These are phyloP conservation scores for Endogone sp. DNA, from an alignment of 192 early-diverging fungal genomes.

Conservation along the genomic window DNA sequence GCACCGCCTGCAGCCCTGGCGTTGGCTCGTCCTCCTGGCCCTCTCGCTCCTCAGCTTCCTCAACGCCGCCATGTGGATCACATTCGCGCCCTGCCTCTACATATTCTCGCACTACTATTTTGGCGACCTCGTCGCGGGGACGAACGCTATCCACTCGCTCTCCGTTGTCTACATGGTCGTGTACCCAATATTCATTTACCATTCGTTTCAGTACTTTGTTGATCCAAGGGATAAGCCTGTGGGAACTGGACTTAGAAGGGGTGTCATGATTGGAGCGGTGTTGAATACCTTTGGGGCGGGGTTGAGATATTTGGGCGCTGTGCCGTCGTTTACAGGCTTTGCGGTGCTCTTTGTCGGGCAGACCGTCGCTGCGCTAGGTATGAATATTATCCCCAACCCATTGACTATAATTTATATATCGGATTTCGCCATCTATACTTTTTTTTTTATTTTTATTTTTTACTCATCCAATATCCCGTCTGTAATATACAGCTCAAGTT, in stretches of 20 bases:
- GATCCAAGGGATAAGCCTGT: conserved; percentile 5
- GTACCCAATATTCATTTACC: conserved; percentile 32
- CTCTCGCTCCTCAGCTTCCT: conserved; percentile 36
- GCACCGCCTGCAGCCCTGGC: background rate
- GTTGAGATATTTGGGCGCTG: conserved; percentile 31
- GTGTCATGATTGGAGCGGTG: conserved; percentile 32
- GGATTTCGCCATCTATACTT: too few relatives aligned
- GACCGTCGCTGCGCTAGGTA: conserved; percentile 30
- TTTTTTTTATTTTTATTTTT: too few relatives aligned
- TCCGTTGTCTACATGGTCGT: conserved; percentile 34
- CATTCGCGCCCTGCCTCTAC: conserved; percentile 41
- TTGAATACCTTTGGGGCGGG: conserved; percentile 26
- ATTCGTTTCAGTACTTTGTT: conserved; percentile 32
- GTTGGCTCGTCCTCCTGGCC: conserved; percentile 31
- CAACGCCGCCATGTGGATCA: conserved; percentile 37
- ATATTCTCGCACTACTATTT: conserved; percentile 34
- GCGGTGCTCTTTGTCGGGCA: conserved; percentile 29
- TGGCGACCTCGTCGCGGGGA: conserved; percentile 8
- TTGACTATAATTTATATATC: background rate
- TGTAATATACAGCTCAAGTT: conserved; percentile 25
- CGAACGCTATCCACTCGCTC: conserved; percentile 36
- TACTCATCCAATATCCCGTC: too few relatives aligned
- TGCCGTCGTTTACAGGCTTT: conserved; percentile 24
- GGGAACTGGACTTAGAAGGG: conserved; percentile 25
- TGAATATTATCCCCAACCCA: background rate